A percentile compares a stretch with the other conserved stretches of the same genome.
phyloP scores from a whole-genome alignment of 208 protist genomes.

The Porcisia hertigi region DNA sequence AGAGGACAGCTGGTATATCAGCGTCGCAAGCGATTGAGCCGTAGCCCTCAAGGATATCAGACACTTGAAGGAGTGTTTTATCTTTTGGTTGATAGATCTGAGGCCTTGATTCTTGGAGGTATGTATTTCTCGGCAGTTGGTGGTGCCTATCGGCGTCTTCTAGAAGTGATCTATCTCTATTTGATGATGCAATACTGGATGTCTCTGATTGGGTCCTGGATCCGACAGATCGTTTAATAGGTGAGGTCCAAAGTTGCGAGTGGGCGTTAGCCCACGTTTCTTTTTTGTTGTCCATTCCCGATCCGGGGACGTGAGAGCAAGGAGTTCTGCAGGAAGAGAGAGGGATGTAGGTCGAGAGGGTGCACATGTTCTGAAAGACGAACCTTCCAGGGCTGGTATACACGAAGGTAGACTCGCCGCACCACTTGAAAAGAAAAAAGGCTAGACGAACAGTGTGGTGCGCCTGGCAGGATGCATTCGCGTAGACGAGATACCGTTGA shows the following conservation, averaged over 20 bases:
- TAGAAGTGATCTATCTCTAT: constrained; percentile 42
- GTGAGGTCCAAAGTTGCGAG: constrained; percentile 34
- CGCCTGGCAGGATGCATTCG: background rate
- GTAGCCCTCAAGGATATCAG: constrained; percentile 63
- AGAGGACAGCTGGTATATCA: constrained; percentile 43
- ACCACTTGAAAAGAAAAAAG: background rate
- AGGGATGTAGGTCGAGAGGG: background rate
- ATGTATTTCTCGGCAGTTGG: background rate
- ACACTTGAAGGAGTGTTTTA: constrained; percentile 38
- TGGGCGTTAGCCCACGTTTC: constrained; percentile 34
- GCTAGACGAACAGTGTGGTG: background rate
- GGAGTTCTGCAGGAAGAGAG: background rate
- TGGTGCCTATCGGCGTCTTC: constrained; percentile 5
- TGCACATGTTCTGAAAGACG: background rate
- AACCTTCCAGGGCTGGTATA: background rate
- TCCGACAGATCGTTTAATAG: constrained; percentile 12
- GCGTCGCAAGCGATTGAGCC: constrained; percentile 33
- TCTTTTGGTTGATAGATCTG: constrained; percentile 4
- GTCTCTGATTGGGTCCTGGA: constrained; percentile 31
- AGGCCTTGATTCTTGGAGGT: background rate
- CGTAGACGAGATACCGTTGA: background rate
- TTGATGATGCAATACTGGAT: constrained; percentile 22
- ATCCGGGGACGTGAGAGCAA: background rate
- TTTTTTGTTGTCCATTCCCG: constrained; percentile 28
- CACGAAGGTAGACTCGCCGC: background rate